A percentile compares a stretch with the other conserved stretches of the same genome.
Evolutionary conservation across 768 basidiomycete genomes (phyloP).

Genomic region (Trametes sanguinea): DNA sequence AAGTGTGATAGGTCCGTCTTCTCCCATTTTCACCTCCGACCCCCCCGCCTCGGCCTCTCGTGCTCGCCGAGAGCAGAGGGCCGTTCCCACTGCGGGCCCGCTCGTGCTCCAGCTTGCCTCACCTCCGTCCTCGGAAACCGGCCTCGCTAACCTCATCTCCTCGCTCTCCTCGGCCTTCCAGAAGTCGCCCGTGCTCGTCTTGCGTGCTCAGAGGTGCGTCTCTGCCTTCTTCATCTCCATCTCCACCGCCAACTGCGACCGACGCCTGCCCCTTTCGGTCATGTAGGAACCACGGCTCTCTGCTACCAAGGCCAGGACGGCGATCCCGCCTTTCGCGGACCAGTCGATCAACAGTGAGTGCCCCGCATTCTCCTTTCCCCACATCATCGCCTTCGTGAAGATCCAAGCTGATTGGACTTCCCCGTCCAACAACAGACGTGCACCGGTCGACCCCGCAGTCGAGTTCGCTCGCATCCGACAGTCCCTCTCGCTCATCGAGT

Average conservation of each 20-base stretch:
- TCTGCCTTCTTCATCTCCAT: background rate
- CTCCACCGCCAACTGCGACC: slow-evolving; percentile 2
- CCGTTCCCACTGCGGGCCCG: background rate
- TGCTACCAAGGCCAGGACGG: slow-evolving; percentile 78
- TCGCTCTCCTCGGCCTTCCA: slow-evolving; percentile 34
- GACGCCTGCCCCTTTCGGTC: slow-evolving; percentile 21
- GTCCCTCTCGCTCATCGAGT: slow-evolving; percentile 66
- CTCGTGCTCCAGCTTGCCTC: background rate
- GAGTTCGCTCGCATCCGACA: slow-evolving; percentile 71
- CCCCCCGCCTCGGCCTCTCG: background rate
- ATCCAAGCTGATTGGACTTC: slow-evolving; percentile 23
- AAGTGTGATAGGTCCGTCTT: slow-evolving; percentile 78
- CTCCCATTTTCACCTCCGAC: slow-evolving; percentile 5
- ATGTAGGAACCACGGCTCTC: slow-evolving; percentile 70
- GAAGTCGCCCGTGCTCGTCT: slow-evolving; percentile 86
- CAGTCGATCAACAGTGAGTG: slow-evolving; percentile 51
- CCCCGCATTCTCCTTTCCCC: slow-evolving; percentile 11
- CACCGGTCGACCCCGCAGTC: slow-evolving; percentile 58
- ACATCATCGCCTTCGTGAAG: background rate
- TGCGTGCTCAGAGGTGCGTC: slow-evolving; percentile 77
- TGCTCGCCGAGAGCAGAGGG: too few relatives aligned
- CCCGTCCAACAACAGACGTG: slow-evolving; percentile 24
- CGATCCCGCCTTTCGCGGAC: slow-evolving; percentile 54
- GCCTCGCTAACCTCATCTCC: slow-evolving; percentile 22
- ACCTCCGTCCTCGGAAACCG: slow-evolving; percentile 14